Evolutionary conservation across 2,329 filamentous ascomycete genomes (phyloP).

Genomic region (Cercospora beticola): DNA sequence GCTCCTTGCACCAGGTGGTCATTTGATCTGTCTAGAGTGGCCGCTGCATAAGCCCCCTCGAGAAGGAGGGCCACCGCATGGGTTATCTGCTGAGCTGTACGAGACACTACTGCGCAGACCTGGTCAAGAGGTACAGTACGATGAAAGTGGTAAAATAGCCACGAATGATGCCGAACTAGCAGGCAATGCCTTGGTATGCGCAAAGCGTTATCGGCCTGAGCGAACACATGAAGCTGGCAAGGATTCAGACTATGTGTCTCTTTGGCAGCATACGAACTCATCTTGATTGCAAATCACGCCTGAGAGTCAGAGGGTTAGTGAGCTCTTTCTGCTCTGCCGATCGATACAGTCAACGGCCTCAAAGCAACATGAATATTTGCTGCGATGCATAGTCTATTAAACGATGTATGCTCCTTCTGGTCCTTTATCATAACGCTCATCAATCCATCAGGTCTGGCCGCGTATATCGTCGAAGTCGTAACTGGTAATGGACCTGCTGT

Average conservation of each 20-base stretch:
- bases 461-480: neutral
- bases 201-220: conserved; percentile 57
- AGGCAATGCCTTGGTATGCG: conserved; percentile 43
- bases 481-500: neutral
- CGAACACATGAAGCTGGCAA: conserved; percentile 58
- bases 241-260: conserved; percentile 50
- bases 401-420: neutral
- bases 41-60: conserved; percentile 58
- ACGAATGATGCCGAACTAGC: conserved; percentile 43
- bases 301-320: too few species aligned
- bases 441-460: neutral
- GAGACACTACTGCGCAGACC: conserved; percentile 68
- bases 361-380: neutral
- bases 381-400: neutral
- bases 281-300: neutral
- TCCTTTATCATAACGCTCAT: neutral
- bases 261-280: conserved; percentile 45
- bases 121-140: conserved; percentile 65
- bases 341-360: neutral
- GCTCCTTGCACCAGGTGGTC: conserved; percentile 54
- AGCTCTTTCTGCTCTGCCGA: too few species aligned
- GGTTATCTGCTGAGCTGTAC: conserved; percentile 68
- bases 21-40: conserved; percentile 70
- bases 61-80: conserved; percentile 70
- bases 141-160: conserved; percentile 53